Conservation (phyloP, 73 alveolate species). For the Symbiodinium natans region DNA sequence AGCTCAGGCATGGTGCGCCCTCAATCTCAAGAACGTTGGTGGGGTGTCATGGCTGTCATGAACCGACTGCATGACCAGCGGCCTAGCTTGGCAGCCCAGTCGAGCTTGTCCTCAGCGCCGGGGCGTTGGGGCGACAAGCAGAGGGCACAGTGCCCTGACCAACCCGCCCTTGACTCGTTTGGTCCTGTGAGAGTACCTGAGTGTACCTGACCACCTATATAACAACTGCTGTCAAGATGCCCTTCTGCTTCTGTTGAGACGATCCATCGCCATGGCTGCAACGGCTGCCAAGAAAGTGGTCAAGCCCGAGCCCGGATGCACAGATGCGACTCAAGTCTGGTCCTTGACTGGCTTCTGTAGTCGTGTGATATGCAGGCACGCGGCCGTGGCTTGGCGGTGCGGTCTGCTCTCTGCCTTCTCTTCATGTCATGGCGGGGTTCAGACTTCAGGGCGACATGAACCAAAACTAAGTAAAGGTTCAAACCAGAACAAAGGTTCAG, state of each 20-base stretch:
- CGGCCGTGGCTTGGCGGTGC: background rate
- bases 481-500: no score
- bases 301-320: background rate
- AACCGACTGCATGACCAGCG: background rate
- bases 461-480: no score
- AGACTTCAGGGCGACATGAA: no score
- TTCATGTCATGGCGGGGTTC: no score
- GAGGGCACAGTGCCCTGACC: background rate
- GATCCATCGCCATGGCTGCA: conserved; percentile 28
- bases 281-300: background rate
- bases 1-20: no score
- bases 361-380: background rate
- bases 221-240: background rate
- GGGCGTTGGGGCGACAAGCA: background rate
- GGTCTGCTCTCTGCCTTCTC: no score
- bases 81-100: conserved; percentile 89
- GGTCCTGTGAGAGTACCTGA: no score
- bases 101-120: conserved; percentile 56
- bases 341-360: background rate
- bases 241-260: background rate
- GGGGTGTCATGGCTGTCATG: no score
- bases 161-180: background rate
- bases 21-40: no score
- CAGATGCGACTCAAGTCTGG: background rate
- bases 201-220: no score